A percentile compares a stretch with the other conserved stretches of the same genome.
phyloP scores from a whole-genome alignment of 306 rosid species.

The Dalbergia oliveri region DNA sequence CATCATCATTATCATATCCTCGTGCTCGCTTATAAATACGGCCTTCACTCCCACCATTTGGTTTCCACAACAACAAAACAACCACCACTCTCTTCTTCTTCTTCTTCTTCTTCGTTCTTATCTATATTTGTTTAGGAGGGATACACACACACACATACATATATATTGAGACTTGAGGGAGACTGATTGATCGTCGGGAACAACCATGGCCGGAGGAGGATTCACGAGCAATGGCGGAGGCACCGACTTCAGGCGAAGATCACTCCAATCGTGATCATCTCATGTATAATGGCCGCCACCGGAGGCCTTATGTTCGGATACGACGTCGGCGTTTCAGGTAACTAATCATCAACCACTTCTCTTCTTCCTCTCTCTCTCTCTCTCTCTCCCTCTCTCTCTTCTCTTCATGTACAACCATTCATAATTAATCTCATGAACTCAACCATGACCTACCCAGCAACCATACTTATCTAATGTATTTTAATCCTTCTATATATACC shows the following conservation, averaged over 20 bases:
- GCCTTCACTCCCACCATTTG: not conserved
- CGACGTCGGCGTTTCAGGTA: slow-evolving; percentile 85
- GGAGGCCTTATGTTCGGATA: slow-evolving; percentile 93
- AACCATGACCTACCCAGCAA: not conserved
- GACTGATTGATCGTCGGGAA: not conserved
- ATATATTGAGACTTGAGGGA: too few relatives aligned
- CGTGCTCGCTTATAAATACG: slow-evolving; percentile 32
- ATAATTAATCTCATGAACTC: not conserved
- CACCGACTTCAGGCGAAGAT: slow-evolving; percentile 74
- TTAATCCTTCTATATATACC: not conserved
- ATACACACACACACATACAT: too few relatives aligned
- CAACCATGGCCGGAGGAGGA: slow-evolving; percentile 71
- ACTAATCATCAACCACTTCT: too few relatives aligned
- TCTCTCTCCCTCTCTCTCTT: not conserved
- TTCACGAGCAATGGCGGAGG: slow-evolving; percentile 35
- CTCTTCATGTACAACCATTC: not conserved
- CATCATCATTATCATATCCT: not conserved
- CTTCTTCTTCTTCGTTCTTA: not conserved
- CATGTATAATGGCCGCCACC: slow-evolving; percentile 82
- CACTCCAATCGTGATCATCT: slow-evolving; percentile 76
- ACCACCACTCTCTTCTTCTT: not conserved
- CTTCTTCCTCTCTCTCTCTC: not conserved
- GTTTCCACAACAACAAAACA: not conserved
- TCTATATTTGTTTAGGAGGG: not conserved
- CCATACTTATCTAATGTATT: not conserved